Base-by-base conservation (phyloP, 1,139 yeast genomes). In the Pichia sp. region DNA sequence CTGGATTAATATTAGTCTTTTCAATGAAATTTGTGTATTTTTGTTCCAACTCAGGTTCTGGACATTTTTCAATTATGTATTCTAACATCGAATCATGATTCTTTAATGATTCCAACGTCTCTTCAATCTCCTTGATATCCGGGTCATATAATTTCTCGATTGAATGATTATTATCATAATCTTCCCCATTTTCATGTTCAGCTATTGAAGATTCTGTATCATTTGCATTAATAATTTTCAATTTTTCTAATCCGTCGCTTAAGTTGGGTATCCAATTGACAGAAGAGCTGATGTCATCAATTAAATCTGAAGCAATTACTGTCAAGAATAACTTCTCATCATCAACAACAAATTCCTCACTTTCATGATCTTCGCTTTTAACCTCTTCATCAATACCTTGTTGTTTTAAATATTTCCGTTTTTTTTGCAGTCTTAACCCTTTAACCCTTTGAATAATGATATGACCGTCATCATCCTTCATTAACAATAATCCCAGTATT, bases 401-500 rank as follows among this genome's bases (percentile, higher is more conserved):
- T 9, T 5, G 16, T 16, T 20, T 33, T 24, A 45, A 51, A 10
- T 47, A 35, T 3, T 50, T 46, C 28, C 58, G 58, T 40, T 59
- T 60, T 36, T 60, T 58, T 49, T 68, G 71, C 36, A 74, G 70
- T 49, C 81, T 68, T 47, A 84, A 66, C 0, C 94, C 94, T 57
- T 83, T 83, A 0, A 83, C 92, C 51, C 94, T 69, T 30, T 75
- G 74, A 31, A 84, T 76, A 41, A 71, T 72, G 45, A 65, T 67
- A 25, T 58, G 66, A 2, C 64, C 66, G 6, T 53, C 55, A 1
- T 60, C 59, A 6, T 75, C 77, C 42, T 69, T 66, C 0, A 75
- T 69, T 39, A 84, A 66, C 24, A 84, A 62, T 43, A 90, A 68
- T 1, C 97, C 97, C 72, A 89, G 80, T 2, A 85, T 74, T 57